Base-by-base conservation (phyloP, 2,329 filamentous ascomycete species). In the Dothideomycetes sp. region DNA sequence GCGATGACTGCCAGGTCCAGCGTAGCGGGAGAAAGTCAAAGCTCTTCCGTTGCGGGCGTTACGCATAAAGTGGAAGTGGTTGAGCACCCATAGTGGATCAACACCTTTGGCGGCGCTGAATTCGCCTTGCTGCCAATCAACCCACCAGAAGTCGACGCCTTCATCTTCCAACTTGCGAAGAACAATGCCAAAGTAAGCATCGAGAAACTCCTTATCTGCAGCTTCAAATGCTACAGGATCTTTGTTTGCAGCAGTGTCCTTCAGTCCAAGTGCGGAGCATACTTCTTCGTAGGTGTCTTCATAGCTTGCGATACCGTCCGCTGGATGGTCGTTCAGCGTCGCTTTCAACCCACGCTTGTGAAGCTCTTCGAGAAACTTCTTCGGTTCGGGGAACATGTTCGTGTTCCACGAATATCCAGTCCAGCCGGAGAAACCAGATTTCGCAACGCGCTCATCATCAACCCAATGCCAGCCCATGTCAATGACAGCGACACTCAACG, bases 381-480 rank as follows among this genome's bases (percentile, higher is more conserved):
- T 56, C 0, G 76, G 76, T 17, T 78, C 61, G 0, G 75, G 75
- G 41, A 77, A 75, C 0, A 77, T 57, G 18, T 70, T 54, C 39
- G 63, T 68, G 49, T 79, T 71, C 76, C 75, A 80, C 1, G 70
- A 75, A 48, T 79, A 79, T 1, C 76, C 76, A 0, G 72, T 77
- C 69, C 71, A 76, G 14, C 73, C 73, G n/a, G 65, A 64, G 38
- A 61, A 55, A 12, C 22, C 22, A 7, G 22, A 7, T 12, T 27
- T 12, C 9, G 54, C 56, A n/a, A 66, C 60, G n/a, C 53, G 53
- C 5, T 64, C 55, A 9, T 69, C 66, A 2, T 65, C 52, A 1
- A 77, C 73, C 32, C 69, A 53, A 55, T 80, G 77, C 77, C 76
- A 80, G 52, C 79, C 77, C 75, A 80, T 80, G 49, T 81, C 77